Conservation (phyloP, 805 yeast species). For the Schwanniomyces vanrijiae region DNA sequence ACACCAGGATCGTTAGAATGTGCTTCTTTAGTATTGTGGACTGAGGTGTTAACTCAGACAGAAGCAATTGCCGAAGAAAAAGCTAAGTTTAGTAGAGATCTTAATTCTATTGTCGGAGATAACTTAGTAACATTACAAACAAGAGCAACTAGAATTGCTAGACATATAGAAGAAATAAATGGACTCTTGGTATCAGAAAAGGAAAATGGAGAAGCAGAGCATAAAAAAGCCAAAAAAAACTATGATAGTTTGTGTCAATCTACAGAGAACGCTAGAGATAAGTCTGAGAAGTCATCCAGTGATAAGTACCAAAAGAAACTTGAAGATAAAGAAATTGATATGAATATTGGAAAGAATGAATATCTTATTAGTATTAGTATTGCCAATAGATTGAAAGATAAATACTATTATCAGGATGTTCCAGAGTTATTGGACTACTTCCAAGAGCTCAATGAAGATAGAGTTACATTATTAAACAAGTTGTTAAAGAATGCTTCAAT, state of each 20-base stretch:
- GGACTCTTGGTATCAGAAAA: slow-evolving; percentile 52
- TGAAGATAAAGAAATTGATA: slow-evolving; percentile 65
- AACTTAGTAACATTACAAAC: slow-evolving; percentile 55
- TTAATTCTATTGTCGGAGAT: slow-evolving; percentile 59
- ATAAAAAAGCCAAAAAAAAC: slow-evolving; percentile 64
- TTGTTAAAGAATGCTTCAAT: slow-evolving; percentile 61
- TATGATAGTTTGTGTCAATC: slow-evolving; percentile 79
- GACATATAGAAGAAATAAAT: slow-evolving; percentile 57
- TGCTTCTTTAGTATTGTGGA: slow-evolving; percentile 89
- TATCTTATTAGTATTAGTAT: slow-evolving; percentile 79
- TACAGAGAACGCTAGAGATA: slow-evolving; percentile 79
- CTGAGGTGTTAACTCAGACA: slow-evolving; percentile 78
- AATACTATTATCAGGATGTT: slow-evolving; percentile 86
- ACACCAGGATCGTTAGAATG: slow-evolving; percentile 95
- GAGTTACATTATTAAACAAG: slow-evolving; percentile 69
- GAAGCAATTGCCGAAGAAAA: slow-evolving; percentile 76
- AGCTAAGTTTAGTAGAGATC: slow-evolving; percentile 54
- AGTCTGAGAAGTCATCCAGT: slow-evolving; percentile 56
- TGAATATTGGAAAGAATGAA: slow-evolving; percentile 85
- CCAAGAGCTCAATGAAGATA: slow-evolving; percentile 81
- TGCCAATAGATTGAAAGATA: slow-evolving; percentile 90
- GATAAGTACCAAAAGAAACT: slow-evolving; percentile 54
- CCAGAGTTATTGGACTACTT: slow-evolving; percentile 85
- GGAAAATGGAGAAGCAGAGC: slow-evolving; percentile 53
- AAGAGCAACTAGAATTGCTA: slow-evolving; percentile 54